Evolutionary conservation across 169 alveolate species (phyloP).

Genomic region (Plasmodium malariae): DNA sequence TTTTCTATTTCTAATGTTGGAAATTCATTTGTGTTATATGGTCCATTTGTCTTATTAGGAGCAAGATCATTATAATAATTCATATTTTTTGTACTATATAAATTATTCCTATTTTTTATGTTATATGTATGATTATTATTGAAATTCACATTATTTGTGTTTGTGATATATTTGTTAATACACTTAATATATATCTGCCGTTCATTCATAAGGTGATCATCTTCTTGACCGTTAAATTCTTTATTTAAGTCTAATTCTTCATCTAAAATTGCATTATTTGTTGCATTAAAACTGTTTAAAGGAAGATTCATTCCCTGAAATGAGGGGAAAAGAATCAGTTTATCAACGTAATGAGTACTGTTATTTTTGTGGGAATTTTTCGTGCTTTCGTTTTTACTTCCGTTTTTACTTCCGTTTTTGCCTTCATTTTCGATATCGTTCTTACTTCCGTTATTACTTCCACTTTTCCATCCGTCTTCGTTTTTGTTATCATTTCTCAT

Average conservation of each 20-base stretch:
- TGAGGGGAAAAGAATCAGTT: not conserved
- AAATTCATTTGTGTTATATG: not conserved
- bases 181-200: not conserved
- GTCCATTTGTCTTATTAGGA: not conserved
- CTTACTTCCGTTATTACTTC: not conserved
- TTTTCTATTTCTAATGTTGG: not conserved
- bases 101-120: not conserved
- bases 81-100: not conserved
- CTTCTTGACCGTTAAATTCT: conserved; percentile 10
- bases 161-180: not conserved
- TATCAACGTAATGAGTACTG: too few species aligned
- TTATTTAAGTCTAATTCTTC: conserved; percentile 7
- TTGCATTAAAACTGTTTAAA: not conserved
- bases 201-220: not conserved
- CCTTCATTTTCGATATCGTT: not conserved
- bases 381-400: not conserved
- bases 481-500: not conserved
- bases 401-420: not conserved
- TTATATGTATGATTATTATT: not conserved
- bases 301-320: conserved; percentile 1
- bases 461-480: not conserved
- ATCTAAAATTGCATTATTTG: not conserved
- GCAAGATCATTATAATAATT: too few species aligned
- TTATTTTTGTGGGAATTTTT: not conserved
- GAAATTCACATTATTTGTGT: not conserved